Evolutionary conservation across 345 rosid genomes (phyloP), one percentile per base, ranked within the genome.

Genomic region (Hibiscus syriacus): DNA sequence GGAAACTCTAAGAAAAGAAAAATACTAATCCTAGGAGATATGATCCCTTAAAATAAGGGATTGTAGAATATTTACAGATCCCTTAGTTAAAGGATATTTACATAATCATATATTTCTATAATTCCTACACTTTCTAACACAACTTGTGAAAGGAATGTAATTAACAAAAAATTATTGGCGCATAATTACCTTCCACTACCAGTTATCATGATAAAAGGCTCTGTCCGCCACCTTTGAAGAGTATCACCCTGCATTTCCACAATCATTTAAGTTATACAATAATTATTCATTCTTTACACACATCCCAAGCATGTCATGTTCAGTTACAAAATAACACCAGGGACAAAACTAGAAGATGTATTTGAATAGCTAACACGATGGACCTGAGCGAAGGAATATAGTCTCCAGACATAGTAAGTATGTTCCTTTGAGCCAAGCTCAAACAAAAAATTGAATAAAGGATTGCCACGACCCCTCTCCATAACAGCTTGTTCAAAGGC

Each of bases 141-240:
- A 9, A 60, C 50, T 56, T 41, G 67, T 39, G 68, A 26, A 64
- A n/a, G n/a, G 13, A 45, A n/a, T 16, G 5, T 45, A 2, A 23
- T 13, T 14, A 41, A 39, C 66, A 27, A 38, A 43, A 63, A 54
- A 45, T 41, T 25, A 16, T 45, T 46, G 54, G 25, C 55, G 45
- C 39, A 45, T 45, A 4, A 43, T 64, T 84, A 94, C 98, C 99
- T 92, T 77, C 99, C 99, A 77, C 99, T 95, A 59, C 98, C 99
- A 74, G 90, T 90, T 77, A 95, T 90, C 98, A 92, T 92, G 78
- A 95, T 95, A 79, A 90, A 95, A 56, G 98, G 98, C 69, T 95
- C 97, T 32, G 97, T 91, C 79, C 99, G 84, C 99, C 71, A 61
- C 50, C 66, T 61, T 38, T 61, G 66, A 61, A 61, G 50, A 22